Evolutionary conservation across 192 early-diverging fungal species (phyloP), one percentile per base, ranked within the genome.

Genomic region (Coemansia sp.): DNA sequence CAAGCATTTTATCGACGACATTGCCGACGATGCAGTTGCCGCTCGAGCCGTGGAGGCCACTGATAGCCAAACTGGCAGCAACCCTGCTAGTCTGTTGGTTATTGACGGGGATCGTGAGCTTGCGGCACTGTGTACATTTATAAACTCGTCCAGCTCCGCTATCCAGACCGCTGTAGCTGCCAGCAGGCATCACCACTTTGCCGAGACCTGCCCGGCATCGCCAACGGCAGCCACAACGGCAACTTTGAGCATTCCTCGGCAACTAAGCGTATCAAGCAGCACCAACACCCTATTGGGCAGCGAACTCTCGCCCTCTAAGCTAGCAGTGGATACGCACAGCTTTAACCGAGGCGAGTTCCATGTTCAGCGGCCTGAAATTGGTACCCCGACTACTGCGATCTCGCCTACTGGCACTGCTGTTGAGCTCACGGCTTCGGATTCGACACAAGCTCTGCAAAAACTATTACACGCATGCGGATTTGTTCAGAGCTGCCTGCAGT

Each of bases 1-100:
- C 12, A 89, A 86, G 68, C 65, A 59, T 19, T 90, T 89, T 68
- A 87, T 91, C 32, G 87, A 91, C 31, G 78, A 76, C 62, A 80
- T 91, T 25, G 73, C 83, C 43, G 58, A 36, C 0, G 32, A 22
- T 4, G 25, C 47, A 12, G 35, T 9, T 47, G 20, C 17, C 15
- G 31, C 45, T 8, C 10, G 38, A 15, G 51, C 27, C 15, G 5
- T 25, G 5, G 51, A 31, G 51, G 27, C 27, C 27, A 5, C 6
- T 15, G 6, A n/a, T n/a, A 14, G 14, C 5, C 25, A 17, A 31
- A 11, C 35, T 1, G 12, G 17, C 10, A 57, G 31, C 56, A 17
- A 25, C 32, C 6, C 14, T 15, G 27, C 29, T 8, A 39, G 27
- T 24, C 29, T 60, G 27, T 15, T 60, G 22, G 25, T 19, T 29